Evolutionary conservation across 129 eudicot species (phyloP), one percentile per base, ranked within the genome.

Genomic region (Tagetes erecta): DNA sequence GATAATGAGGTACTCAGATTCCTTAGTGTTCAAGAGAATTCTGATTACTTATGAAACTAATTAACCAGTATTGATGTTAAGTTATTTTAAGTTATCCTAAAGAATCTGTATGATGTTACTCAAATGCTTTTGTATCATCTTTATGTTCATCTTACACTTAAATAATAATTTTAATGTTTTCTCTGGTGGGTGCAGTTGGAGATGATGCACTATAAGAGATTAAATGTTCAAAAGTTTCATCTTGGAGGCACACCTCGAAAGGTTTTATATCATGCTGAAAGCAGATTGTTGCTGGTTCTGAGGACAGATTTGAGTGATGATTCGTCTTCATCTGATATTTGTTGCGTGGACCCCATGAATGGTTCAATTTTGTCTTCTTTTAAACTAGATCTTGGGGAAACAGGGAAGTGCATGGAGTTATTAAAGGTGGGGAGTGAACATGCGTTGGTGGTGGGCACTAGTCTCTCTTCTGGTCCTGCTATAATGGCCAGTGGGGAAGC

Each of bases 401-500:
- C 84, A 37, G 97, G 96, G 70, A 94, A 88, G 82, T 86, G 97
- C 77, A 94, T 94, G 99, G 93, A 90, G 58, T 79, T 90, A 13
- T 78, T 91, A 70, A 86, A 80, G 81, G 89, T 76, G 63, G 96
- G 99, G 41, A 82, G 83, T 68, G 97, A 90, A 74, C 93, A 83
- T 10, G 88, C 86, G 5, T 67, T 94, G 88, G 92, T 91, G 80
- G 89, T 94, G 69, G 99, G 99, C 45, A 94, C 99, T 68, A 91
- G 99, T 71, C 86, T 82, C 38, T 94, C 97, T 63, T 57, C 84
- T 42, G 99, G 99, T 42, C 97, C 99, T 64, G 99, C 94, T 82
- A 88, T 94, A 40, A 94, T 94, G 99, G 91, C 99, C n/a, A 90
- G 84, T 85, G 99, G 99, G 39, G 99, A 94, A 94, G 90, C 99